phyloP scores from a whole-genome alignment of 805 yeast species.

The Ogataea corticis region DNA sequence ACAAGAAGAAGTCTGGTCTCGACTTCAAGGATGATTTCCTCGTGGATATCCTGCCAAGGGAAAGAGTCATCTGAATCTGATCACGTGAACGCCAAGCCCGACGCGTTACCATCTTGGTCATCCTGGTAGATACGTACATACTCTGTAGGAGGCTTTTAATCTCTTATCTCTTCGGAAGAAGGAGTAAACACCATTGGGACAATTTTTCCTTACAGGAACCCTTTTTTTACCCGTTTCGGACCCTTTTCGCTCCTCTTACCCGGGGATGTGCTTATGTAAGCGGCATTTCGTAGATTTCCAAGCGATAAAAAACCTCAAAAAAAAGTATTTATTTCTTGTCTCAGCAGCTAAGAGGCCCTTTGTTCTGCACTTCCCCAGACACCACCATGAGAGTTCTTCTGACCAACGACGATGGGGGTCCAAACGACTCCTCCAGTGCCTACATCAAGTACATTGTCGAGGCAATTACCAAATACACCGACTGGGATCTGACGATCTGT shows the following conservation, averaged over 20 bases:
- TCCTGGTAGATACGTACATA: too few relatives aligned
- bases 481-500: conserved; percentile 83
- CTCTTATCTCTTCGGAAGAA: too few relatives aligned
- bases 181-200: too few relatives aligned
- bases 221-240: too few relatives aligned
- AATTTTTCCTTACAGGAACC: too few relatives aligned
- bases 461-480: conserved; percentile 60
- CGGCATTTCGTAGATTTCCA: too few relatives aligned
- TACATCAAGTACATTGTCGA: conserved; percentile 81
- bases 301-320: too few relatives aligned
- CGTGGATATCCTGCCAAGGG: conserved; percentile 64
- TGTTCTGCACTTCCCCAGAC: conserved; percentile 7
- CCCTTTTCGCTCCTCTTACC: too few relatives aligned
- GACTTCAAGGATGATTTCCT: conserved; percentile 47
- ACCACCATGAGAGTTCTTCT: conserved; percentile 37
- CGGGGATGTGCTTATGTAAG: too few relatives aligned
- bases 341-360: too few relatives aligned
- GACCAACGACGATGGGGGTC: conserved; percentile 97
- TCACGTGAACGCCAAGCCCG: not conserved
- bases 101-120: not conserved
- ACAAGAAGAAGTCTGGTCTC: conserved; percentile 45
- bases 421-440: conserved; percentile 76
- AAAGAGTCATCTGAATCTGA: conserved; percentile 50
- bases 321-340: not conserved
- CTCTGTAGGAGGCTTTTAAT: too few relatives aligned